Conservation (phyloP, 306 rosid genomes). For the Abrus pulchellus region DNA sequence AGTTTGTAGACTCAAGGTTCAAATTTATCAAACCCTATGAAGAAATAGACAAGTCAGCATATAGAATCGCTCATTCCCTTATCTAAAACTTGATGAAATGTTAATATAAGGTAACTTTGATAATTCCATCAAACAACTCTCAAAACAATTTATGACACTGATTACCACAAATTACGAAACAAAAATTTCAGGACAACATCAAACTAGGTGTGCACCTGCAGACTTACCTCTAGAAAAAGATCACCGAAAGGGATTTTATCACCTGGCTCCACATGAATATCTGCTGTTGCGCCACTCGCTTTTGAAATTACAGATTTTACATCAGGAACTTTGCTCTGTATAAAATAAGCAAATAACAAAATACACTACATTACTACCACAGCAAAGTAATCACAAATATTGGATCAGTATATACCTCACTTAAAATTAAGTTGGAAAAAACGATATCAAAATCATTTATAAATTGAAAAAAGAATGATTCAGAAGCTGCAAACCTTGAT, state of each 20-base stretch:
- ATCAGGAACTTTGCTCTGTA: conserved; percentile 73
- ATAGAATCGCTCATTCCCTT: neutral
- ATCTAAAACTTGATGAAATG: conserved; percentile 18
- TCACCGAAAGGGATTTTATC: conserved; percentile 74
- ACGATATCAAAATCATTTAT: neutral
- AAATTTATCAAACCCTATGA: conserved; percentile 19
- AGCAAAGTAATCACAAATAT: neutral
- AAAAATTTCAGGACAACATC: neutral
- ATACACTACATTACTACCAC: conserved; percentile 10
- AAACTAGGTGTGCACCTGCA: conserved; percentile 35
- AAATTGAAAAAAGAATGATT: neutral
- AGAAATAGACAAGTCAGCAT: neutral
- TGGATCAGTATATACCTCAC: neutral
- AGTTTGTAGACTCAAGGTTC: neutral
- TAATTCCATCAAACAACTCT: conserved; percentile 15
- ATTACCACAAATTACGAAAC: conserved; percentile 16
- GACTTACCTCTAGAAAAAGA: conserved; percentile 82
- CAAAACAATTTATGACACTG: conserved; percentile 22
- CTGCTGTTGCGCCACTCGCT: conserved; percentile 86
- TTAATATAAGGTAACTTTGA: neutral
- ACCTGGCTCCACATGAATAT: conserved; percentile 67
- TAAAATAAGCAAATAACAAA: conserved; percentile 35
- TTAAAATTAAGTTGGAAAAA: conserved; percentile 13
- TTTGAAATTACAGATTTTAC: conserved; percentile 87
- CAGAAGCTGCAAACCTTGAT: conserved; percentile 66